A percentile compares a stretch with the other conserved stretches of the same genome.
Conservation (phyloP, 257 asterid genomes). For the Solanum piurae region DNA sequence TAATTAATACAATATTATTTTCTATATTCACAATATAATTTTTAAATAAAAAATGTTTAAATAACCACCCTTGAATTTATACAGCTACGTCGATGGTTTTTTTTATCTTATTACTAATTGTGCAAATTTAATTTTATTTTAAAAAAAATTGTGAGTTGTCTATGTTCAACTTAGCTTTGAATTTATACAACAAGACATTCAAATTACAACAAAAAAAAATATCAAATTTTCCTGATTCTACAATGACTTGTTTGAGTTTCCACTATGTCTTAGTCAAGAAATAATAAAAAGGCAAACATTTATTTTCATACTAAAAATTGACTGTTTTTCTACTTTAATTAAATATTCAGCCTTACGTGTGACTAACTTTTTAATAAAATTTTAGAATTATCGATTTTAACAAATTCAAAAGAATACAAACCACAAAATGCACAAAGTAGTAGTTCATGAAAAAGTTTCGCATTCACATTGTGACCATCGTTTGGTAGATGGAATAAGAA, state of each 20-base stretch:
- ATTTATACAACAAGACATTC: not conserved
- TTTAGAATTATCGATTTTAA: not conserved
- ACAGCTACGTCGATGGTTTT: not conserved
- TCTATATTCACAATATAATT: no score
- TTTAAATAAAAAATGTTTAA: no score
- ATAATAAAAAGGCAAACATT: not conserved
- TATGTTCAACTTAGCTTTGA: not conserved
- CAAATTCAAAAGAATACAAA: not conserved
- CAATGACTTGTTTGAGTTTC: not conserved
- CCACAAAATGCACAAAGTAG: not conserved
- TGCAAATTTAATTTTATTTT: not conserved
- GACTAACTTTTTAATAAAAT: not conserved
- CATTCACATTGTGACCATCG: not conserved
- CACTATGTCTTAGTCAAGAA: not conserved
- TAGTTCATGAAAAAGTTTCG: not conserved
- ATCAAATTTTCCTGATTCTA: not conserved
- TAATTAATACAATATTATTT: no score
- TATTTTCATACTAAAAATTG: not conserved
- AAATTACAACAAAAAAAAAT: not conserved
- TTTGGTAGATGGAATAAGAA: not conserved
- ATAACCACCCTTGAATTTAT: no score
- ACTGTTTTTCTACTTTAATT: not conserved
- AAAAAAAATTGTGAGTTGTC: not conserved
- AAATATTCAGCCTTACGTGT: not conserved
- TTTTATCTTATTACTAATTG: not conserved